These are phyloP conservation scores for Coemansia sp. DNA, from an alignment of 192 early-diverging fungal species.

Conservation along the genomic window DNA sequence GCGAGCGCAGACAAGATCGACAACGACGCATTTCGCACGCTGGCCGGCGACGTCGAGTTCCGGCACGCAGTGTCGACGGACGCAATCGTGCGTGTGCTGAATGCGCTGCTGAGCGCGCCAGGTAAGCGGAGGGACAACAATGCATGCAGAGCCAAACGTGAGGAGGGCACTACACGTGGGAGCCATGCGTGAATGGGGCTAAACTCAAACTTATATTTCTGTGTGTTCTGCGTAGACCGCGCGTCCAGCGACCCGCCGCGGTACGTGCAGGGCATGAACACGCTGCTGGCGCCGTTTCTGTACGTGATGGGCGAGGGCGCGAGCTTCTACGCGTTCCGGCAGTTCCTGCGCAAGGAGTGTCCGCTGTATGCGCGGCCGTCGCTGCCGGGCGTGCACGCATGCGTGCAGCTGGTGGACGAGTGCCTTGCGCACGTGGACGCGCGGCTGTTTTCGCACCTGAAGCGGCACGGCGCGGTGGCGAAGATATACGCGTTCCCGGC, in stretches of 20 bases:
- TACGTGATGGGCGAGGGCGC: slow-evolving; percentile 91
- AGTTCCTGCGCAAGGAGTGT: slow-evolving; percentile 83
- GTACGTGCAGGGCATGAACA: slow-evolving; percentile 98
- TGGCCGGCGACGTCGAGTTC: slow-evolving; percentile 78
- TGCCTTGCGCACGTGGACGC: slow-evolving; percentile 77
- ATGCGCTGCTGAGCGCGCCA: slow-evolving; percentile 82
- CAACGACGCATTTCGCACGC: slow-evolving; percentile 87
- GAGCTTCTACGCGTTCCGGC: slow-evolving; percentile 83
- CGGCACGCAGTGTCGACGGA: slow-evolving; percentile 67
- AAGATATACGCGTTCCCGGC: slow-evolving; percentile 88
- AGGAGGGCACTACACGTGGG: too few relatives aligned
- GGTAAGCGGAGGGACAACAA: too few relatives aligned
- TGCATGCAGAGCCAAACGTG: too few relatives aligned
- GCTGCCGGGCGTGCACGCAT: slow-evolving; percentile 87
- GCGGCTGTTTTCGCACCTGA: slow-evolving; percentile 67
- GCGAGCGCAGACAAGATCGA: slow-evolving; percentile 75
- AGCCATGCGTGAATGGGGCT: neutral
- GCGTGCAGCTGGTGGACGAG: slow-evolving; percentile 80
- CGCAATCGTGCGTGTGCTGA: slow-evolving; percentile 74
- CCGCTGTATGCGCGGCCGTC: slow-evolving; percentile 92
- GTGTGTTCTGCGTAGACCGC: slow-evolving; percentile 18
- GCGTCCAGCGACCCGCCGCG: slow-evolving; percentile 43
- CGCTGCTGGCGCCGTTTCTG: slow-evolving; percentile 86
- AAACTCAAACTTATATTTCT: too few relatives aligned
- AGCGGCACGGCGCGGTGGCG: slow-evolving; percentile 67